Evolutionary conservation across 176 grass and related monocot genomes (phyloP).

Genomic region (Sorghum bicolor): DNA sequence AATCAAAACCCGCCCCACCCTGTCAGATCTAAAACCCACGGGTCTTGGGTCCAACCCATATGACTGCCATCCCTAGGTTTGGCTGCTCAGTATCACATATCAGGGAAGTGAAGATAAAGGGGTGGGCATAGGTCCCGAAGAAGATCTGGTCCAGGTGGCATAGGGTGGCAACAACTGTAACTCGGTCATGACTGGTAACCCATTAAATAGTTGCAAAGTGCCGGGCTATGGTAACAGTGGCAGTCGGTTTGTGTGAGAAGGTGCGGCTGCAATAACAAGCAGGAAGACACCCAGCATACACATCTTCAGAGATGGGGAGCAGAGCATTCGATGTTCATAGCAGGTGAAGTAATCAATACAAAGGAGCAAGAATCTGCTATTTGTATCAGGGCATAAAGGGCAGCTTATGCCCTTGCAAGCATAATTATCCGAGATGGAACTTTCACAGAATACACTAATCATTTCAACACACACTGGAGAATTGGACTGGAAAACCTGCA

Average conservation of each 20-base stretch:
- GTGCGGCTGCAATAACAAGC: not conserved
- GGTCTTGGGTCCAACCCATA: too few relatives aligned
- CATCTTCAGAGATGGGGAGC: not conserved
- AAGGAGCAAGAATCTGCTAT: not conserved
- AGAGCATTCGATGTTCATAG: not conserved
- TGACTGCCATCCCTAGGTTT: not conserved
- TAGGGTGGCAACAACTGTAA: not conserved
- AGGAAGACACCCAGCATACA: not conserved
- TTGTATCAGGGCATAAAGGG: not conserved
- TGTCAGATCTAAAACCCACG: not conserved
- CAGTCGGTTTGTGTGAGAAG: not conserved
- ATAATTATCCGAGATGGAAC: not conserved
- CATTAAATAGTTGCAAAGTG: not conserved
- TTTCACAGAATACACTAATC: not conserved
- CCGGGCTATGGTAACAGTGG: not conserved
- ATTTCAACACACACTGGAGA: not conserved
- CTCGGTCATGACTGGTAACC: not conserved
- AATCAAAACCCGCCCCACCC: not conserved
- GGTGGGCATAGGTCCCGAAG: not conserved
- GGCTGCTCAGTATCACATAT: not conserved
- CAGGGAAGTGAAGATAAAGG: not conserved
- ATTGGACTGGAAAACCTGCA: not conserved
- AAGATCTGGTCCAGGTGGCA: not conserved
- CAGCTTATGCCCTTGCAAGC: not conserved
- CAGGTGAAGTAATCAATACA: not conserved